Evolutionary conservation across 345 rosid species (phyloP).

Genomic region (Moricandia moricandioides): DNA sequence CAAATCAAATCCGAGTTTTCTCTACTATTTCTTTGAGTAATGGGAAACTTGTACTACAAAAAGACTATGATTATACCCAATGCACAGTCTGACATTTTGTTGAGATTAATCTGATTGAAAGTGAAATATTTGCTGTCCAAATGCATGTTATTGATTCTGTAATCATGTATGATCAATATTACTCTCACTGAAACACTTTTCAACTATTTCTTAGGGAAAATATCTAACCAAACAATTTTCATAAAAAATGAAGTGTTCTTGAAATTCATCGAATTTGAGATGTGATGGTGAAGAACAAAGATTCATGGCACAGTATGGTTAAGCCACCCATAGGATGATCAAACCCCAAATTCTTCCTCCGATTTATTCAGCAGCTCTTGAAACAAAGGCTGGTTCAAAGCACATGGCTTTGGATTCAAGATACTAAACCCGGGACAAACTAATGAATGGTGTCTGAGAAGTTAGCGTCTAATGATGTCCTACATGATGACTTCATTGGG

Average conservation of each 20-base stretch:
- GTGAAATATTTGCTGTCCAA: neutral
- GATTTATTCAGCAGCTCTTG: constrained; percentile 40
- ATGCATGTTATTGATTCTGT: neutral
- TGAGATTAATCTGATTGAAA: neutral
- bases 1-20: neutral
- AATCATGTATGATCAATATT: neutral
- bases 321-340: constrained; percentile 44
- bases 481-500: constrained; percentile 32
- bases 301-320: constrained; percentile 42
- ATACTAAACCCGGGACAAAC: constrained; percentile 34
- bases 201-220: constrained; percentile 21
- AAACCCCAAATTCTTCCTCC: constrained; percentile 46
- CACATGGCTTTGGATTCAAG: constrained; percentile 34
- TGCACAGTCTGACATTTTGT: neutral
- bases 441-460: constrained; percentile 35
- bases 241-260: too few species aligned
- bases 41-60: neutral
- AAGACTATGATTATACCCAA: neutral
- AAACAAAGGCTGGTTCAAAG: constrained; percentile 37
- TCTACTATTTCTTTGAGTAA: neutral
- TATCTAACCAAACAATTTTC: too few species aligned
- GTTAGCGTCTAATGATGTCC: constrained; percentile 31
- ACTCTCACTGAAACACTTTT: constrained; percentile 28
- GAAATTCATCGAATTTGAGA: constrained; percentile 30
- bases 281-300: constrained; percentile 33